Conservation (phyloP, 2,329 filamentous ascomycete genomes). For the Colletotrichum cordylinicola region DNA sequence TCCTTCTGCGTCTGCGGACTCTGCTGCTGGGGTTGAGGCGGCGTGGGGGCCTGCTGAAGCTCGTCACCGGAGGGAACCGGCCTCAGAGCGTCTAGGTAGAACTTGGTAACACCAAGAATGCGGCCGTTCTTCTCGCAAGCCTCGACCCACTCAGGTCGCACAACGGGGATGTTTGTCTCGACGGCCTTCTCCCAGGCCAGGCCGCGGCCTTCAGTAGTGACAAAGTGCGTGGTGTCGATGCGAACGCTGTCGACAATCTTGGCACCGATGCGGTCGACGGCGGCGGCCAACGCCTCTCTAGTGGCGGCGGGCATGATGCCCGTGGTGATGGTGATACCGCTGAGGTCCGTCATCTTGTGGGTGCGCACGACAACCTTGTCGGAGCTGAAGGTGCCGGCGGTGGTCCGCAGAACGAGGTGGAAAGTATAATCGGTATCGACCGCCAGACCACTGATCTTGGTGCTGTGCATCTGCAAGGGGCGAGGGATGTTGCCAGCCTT, state of each 20-base stretch:
- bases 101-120: slow-evolving; percentile 92
- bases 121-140: slow-evolving; percentile 94
- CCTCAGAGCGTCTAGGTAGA: slow-evolving; percentile 85
- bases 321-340: slow-evolving; percentile 92
- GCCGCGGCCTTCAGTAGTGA: slow-evolving; percentile 92
- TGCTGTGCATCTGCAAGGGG: slow-evolving; percentile 86
- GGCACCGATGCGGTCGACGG: slow-evolving; percentile 88
- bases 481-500: slow-evolving; percentile 96
- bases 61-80: slow-evolving; percentile 47
- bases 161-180: slow-evolving; percentile 97
- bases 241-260: slow-evolving; percentile 89
- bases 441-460: slow-evolving; percentile 95
- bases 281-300: slow-evolving; percentile 74
- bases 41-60: slow-evolving; percentile 27
- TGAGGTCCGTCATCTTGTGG: slow-evolving; percentile 98
- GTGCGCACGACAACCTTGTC: slow-evolving; percentile 87
- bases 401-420: slow-evolving; percentile 89
- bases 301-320: slow-evolving; percentile 79
- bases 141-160: slow-evolving; percentile 95
- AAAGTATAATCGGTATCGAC: slow-evolving; percentile 97
- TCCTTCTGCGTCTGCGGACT: slow-evolving; percentile 36
- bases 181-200: slow-evolving; percentile 94
- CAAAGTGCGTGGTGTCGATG: slow-evolving; percentile 98
- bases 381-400: slow-evolving; percentile 84
- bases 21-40: slow-evolving; percentile 26